These are phyloP conservation scores for Tricholoma sp. DNA, from an alignment of 768 basidiomycete species.

Conservation along the genomic window DNA sequence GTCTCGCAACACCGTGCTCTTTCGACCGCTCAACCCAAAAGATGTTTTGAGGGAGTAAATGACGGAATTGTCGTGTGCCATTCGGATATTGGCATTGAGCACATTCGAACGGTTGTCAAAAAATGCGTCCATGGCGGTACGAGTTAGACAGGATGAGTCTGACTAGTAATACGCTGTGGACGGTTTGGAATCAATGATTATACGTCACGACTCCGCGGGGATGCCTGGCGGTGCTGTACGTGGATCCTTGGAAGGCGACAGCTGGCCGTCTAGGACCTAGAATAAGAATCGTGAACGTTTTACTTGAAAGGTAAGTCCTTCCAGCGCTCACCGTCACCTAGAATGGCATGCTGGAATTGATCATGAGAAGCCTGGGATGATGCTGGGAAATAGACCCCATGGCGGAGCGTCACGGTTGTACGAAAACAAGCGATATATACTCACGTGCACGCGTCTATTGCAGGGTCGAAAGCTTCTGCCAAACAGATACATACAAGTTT, in stretches of 20 bases:
- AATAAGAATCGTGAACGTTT: no score
- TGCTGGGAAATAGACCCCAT: no score
- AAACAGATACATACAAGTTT: no score
- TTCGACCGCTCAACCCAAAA: constrained; percentile 38
- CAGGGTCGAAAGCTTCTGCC: no score
- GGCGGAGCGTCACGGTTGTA: no score
- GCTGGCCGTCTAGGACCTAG: neutral
- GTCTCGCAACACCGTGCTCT: constrained; percentile 42
- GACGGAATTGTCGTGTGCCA: constrained; percentile 38
- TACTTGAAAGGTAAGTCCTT: no score
- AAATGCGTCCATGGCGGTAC: constrained; percentile 38
- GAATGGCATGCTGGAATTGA: no score
- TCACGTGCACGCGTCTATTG: no score
- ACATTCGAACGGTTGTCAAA: constrained; percentile 50
- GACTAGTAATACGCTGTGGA: neutral
- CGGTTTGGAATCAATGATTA: neutral
- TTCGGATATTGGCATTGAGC: constrained; percentile 37
- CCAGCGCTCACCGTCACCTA: no score
- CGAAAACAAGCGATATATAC: no score
- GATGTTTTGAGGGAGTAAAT: constrained; percentile 41
- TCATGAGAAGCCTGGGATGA: no score
- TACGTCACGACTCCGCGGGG: neutral
- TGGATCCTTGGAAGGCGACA: neutral
- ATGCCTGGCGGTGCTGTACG: neutral
- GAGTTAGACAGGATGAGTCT: neutral